These are phyloP conservation scores for Heteromeles arbutifolia DNA, from an alignment of 306 rosid species.

Conservation along the genomic window DNA sequence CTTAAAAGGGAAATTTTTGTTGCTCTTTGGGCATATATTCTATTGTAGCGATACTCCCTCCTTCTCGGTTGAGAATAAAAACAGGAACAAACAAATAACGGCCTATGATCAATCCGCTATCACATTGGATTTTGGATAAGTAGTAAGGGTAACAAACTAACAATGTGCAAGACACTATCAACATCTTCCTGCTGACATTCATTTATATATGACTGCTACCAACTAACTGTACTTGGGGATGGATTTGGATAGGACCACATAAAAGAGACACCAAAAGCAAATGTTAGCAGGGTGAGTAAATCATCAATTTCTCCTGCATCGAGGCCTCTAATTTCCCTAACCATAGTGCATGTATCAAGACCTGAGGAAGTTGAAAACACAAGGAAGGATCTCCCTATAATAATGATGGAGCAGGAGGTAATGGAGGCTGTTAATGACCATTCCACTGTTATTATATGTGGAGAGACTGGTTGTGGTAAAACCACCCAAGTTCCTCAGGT, in stretches of 20 bases:
- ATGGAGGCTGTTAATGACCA: slow-evolving; percentile 82
- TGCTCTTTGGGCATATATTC: background rate
- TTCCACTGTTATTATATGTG: slow-evolving; percentile 78
- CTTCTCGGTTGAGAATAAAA: background rate
- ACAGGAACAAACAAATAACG: background rate
- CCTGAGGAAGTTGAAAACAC: slow-evolving; percentile 61
- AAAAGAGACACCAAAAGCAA: slow-evolving; percentile 19
- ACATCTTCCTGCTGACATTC: background rate
- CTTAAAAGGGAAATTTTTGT: background rate
- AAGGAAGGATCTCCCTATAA: slow-evolving; percentile 88
- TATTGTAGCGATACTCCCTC: background rate
- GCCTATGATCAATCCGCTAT: background rate
- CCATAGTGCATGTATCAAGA: slow-evolving; percentile 71
- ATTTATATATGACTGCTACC: background rate
- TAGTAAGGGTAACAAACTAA: background rate
- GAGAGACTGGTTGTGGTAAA: slow-evolving; percentile 99
- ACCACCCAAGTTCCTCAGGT: slow-evolving; percentile 98
- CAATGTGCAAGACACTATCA: background rate
- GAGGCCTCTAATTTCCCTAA: slow-evolving; percentile 36
- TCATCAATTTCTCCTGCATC: slow-evolving; percentile 19
- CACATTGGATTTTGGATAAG: background rate
- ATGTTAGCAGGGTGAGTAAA: slow-evolving; percentile 20
- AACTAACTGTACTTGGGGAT: slow-evolving; percentile 7
- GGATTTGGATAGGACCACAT: slow-evolving; percentile 36
- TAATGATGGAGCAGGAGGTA: slow-evolving; percentile 98